Base-by-base conservation (phyloP, 2,329 filamentous ascomycete species). In the Aureobasidium sp. region DNA sequence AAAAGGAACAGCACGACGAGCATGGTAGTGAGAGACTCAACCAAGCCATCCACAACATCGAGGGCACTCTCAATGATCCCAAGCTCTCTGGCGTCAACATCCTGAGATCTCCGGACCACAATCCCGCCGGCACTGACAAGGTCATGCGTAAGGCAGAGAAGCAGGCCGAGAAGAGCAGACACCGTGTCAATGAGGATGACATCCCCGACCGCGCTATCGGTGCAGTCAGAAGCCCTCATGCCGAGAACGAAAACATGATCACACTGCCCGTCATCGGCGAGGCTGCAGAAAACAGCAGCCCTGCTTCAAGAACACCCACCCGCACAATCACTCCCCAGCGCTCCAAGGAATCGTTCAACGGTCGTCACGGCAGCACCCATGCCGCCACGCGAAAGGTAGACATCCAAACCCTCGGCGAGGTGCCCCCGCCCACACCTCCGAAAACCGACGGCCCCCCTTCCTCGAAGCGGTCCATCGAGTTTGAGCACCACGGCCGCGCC, bases 231-330 rank as follows among this genome's bases (percentile, higher is more conserved):
- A 88, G 78, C 74, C 81, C 77, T 68, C 79, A 75, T 21, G 78
- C 87, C 67, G 71, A 84, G 70, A 69, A 81, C 75, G 78, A 81
- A 15, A 73, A 78, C 13, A 77, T 81, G 13, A 79, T 79, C 33
- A 84, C 80, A 1, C 76, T 97, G 2, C 93, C 93, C 0, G 86
- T 96, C 10, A 91, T 97, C 7, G 89, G 96, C 66, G 93, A 97
- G 74, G 87, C 85, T n/a, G 88, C 85, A 5, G 93, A 96, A 72
- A 86, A 80, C 10, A 83, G 80, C 8, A 89, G 87, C 62, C 80
- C 84, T 25, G 61, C 61, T 27, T 64, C 63, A 33, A 61, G 64
- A 25, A 67, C 68, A 38, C 64, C 67, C 9, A 65, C 67, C 4
- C 42, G 33, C 29, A 57, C 50, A 45, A 60, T 65, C 21, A 69